Base-by-base conservation (phyloP, 352 stramenopile species). In the Pythium phragmiticola region DNA sequence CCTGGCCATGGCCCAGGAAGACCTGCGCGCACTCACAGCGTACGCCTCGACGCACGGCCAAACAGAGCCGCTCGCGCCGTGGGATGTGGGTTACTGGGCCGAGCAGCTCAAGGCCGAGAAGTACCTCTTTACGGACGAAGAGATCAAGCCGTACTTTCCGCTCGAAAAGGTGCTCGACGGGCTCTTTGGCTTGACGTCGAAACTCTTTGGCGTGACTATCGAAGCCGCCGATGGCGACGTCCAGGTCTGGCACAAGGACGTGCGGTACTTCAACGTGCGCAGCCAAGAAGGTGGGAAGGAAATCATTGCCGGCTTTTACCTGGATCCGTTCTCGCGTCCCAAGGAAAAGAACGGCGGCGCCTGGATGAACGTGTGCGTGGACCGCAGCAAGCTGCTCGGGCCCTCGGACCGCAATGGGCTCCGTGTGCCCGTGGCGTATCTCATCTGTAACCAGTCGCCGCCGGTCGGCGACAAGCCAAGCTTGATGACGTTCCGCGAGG, bases 401-500 rank as follows among this genome's bases (percentile, higher is more conserved):
- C 70, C 69, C 4, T 56, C 68, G 19, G 79, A 87, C 7, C 60
- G 81, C 36, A 76, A 89, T 17, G 72, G 72, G 21, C 73, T 86
- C 42, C 84, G 83, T n/a, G 82, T 95, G 60, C 96, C 97, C 1
- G 96, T 99, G 16, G 97, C 97, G 21, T 99, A 99, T 72, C 77
- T 99, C 56, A 98, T 98, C 47, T 99, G 96, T 74, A 99, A 99
- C 74, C 96, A 98, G 63, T 98, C 90, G 36, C 96, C 96, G 23
- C 97, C 79, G 0, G 88, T 92, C 45, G 95, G 83, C 36, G 82
- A 97, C 19, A 97, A 88, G 65, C 97, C 97, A 16, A 98, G 89
- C 52, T 85, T 99, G 34, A 99, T 99, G 97, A 99, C 96, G 28
- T 99, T 99, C 74, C 82, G 90, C 28, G 96, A 99, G 69, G 95